These are phyloP conservation scores for Candida verbasci DNA, from an alignment of 805 yeast species.

Conservation along the genomic window DNA sequence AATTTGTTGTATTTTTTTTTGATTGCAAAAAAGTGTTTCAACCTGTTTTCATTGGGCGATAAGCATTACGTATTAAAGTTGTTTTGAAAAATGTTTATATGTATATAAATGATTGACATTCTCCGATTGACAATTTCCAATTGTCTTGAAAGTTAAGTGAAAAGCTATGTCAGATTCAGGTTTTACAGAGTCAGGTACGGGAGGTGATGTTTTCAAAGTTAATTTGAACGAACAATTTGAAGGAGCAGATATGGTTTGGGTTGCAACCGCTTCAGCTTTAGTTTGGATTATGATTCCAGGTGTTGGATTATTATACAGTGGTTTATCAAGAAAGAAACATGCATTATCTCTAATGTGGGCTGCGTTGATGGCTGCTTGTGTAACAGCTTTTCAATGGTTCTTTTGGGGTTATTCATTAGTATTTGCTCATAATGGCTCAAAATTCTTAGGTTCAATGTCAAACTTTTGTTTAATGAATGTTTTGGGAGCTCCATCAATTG, in stretches of 20 bases:
- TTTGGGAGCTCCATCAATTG: slow-evolving; percentile 74
- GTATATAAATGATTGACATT: slow-evolving; percentile 37
- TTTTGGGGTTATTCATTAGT: slow-evolving; percentile 96
- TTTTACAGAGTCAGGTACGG: slow-evolving; percentile 61
- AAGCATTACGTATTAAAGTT: background rate
- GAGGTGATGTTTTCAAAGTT: slow-evolving; percentile 67
- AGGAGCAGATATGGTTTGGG: slow-evolving; percentile 80
- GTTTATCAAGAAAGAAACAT: slow-evolving; percentile 90
- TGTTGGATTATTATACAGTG: slow-evolving; percentile 88
- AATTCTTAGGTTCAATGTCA: slow-evolving; percentile 74
- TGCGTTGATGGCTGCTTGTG: slow-evolving; percentile 79
- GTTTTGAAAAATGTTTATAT: background rate
- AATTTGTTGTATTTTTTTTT: too few species aligned
- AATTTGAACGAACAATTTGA: slow-evolving; percentile 71
- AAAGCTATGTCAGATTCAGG: slow-evolving; percentile 18
- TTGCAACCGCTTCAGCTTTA: slow-evolving; percentile 68
- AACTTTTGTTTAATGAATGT: slow-evolving; percentile 79
- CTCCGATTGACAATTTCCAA: too few species aligned
- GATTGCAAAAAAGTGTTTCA: too few species aligned
- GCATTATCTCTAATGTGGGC: slow-evolving; percentile 95
- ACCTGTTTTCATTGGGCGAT: slow-evolving; percentile 6
- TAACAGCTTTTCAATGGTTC: slow-evolving; percentile 92
- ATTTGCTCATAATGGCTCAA: slow-evolving; percentile 62
- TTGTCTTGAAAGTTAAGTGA: slow-evolving; percentile 16
- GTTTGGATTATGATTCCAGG: slow-evolving; percentile 98